A percentile compares a stretch with the other conserved stretches of the same genome.
These are phyloP conservation scores for Escallonia rubra DNA, from an alignment of 129 eudicot species.

Conservation along the genomic window DNA sequence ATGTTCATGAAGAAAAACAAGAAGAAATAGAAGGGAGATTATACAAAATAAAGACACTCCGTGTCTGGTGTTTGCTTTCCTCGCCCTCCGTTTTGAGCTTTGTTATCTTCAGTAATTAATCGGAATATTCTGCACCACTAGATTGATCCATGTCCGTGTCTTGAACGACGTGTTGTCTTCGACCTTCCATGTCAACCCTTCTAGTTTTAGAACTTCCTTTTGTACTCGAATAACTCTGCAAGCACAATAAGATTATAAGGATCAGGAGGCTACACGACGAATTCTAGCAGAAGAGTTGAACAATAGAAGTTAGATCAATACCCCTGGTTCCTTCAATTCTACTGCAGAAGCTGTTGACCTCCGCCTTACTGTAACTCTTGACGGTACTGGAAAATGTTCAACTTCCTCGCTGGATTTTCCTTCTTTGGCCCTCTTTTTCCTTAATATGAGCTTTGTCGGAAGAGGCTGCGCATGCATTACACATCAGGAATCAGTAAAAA, in stretches of 20 bases:
- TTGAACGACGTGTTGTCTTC: conserved; percentile 21
- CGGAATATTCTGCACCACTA: conserved; percentile 78
- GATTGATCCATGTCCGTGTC: conserved; percentile 58
- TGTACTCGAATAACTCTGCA: conserved; percentile 43
- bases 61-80: neutral
- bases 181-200: conserved; percentile 31
- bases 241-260: conserved; percentile 1
- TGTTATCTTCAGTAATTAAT: conserved; percentile 19
- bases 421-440: conserved; percentile 85
- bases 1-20: too few species aligned
- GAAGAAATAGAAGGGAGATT: too few species aligned
- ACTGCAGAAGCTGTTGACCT: conserved; percentile 44
- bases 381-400: conserved; percentile 86
- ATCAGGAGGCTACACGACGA: neutral
- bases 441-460: conserved; percentile 72
- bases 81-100: neutral
- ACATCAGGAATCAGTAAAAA: neutral
- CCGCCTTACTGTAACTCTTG: conserved; percentile 65
- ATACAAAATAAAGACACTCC: too few species aligned
- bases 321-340: conserved; percentile 65
- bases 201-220: conserved; percentile 34
- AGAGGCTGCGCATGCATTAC: conserved; percentile 52
- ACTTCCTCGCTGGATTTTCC: conserved; percentile 78
- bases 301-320: neutral
- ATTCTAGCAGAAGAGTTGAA: neutral